Evolutionary conservation across 2,329 filamentous ascomycete species (phyloP).

Genomic region (Leptographium flavum): DNA sequence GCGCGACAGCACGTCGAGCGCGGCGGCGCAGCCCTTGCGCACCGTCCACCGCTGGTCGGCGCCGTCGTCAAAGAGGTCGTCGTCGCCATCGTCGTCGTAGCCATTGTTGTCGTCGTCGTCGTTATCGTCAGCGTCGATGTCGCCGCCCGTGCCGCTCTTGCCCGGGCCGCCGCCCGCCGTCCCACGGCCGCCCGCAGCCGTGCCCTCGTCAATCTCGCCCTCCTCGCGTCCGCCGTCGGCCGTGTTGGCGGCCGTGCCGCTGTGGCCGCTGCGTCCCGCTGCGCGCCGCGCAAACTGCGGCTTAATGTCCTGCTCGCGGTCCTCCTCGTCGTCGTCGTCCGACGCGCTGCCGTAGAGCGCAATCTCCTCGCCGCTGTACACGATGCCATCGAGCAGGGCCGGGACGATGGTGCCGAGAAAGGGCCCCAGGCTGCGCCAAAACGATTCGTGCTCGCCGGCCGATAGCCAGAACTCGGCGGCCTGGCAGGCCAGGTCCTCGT

Average conservation of each 20-base stretch:
- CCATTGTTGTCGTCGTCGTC: slow-evolving; percentile 74
- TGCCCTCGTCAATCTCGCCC: slow-evolving; percentile 56
- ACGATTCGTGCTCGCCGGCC: slow-evolving; percentile 70
- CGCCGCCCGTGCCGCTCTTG: slow-evolving; percentile 29
- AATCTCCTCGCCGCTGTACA: slow-evolving; percentile 91
- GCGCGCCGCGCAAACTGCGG: slow-evolving; percentile 72
- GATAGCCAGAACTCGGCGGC: slow-evolving; percentile 97
- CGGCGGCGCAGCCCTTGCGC: slow-evolving; percentile 91
- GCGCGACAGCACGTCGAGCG: slow-evolving; percentile 82
- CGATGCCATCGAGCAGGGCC: slow-evolving; percentile 84
- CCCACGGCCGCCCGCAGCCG: slow-evolving; percentile 17
- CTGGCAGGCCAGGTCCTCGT: slow-evolving; percentile 82
- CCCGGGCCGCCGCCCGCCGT: slow-evolving; percentile 23
- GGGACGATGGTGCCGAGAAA: slow-evolving; percentile 78
- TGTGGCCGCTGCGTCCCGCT: slow-evolving; percentile 42
- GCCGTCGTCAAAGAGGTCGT: slow-evolving; percentile 61
- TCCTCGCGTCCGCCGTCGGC: slow-evolving; percentile 43
- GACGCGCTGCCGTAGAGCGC: slow-evolving; percentile 68
- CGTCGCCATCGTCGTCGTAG: slow-evolving; percentile 64
- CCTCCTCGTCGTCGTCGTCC: slow-evolving; percentile 83
- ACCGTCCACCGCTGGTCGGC: slow-evolving; percentile 92
- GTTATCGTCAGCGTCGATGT: slow-evolving; percentile 48
- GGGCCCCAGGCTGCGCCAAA: slow-evolving; percentile 63
- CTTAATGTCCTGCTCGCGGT: slow-evolving; percentile 80
- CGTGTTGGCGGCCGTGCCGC: slow-evolving; percentile 29